phyloP scores from a whole-genome alignment of 805 yeast species.

The Ogataea trehalophila region DNA sequence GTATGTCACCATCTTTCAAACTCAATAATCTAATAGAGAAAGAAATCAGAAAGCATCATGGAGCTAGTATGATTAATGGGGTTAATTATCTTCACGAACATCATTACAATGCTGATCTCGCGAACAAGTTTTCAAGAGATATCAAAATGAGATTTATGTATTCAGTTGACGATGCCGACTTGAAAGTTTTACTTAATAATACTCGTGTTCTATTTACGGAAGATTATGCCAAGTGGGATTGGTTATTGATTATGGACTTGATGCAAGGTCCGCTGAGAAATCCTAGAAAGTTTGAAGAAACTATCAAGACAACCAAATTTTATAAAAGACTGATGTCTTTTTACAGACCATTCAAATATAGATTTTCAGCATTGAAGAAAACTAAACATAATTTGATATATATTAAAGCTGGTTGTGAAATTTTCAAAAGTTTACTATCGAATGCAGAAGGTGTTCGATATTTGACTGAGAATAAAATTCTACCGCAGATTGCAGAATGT shows the following conservation, averaged over 20 bases:
- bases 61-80: background rate
- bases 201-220: conserved; percentile 75
- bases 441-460: conserved; percentile 63
- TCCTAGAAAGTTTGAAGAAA: conserved; percentile 71
- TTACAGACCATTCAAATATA: conserved; percentile 83
- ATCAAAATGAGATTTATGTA: conserved; percentile 15
- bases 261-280: conserved; percentile 78
- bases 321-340: conserved; percentile 80
- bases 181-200: conserved; percentile 59
- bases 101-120: conserved; percentile 6
- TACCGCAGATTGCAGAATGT: conserved; percentile 87
- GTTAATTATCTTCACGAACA: conserved; percentile 6
- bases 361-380: conserved; percentile 57
- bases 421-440: conserved; percentile 60
- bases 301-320: conserved; percentile 74
- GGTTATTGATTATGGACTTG: conserved; percentile 69
- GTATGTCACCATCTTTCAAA: conserved; percentile 21
- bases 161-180: conserved; percentile 53
- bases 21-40: conserved; percentile 26
- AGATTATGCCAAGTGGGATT: conserved; percentile 80
- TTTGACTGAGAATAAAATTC: conserved; percentile 64
- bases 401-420: conserved; percentile 68
- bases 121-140: conserved; percentile 24
- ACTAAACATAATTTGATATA: conserved; percentile 51
- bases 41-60: conserved; percentile 24